These are phyloP conservation scores for Venturiaceae sp. DNA, from an alignment of 2,329 filamentous ascomycete species.

Conservation along the genomic window DNA sequence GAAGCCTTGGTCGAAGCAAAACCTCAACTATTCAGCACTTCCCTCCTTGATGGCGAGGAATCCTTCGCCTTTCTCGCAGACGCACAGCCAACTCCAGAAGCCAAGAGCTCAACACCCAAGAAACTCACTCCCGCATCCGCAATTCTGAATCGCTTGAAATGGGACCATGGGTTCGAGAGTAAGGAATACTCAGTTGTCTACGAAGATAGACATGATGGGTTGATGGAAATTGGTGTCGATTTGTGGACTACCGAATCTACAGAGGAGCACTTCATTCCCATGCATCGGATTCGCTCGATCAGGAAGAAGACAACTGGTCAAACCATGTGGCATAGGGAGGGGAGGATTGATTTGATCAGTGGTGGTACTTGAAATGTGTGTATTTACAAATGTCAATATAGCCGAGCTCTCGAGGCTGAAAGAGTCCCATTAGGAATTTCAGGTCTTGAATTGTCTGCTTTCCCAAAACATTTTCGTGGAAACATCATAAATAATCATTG, in stretches of 20 bases:
- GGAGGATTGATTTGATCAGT: constrained; percentile 9
- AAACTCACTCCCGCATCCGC: neutral
- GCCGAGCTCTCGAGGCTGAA: too few relatives aligned
- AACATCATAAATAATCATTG: too few relatives aligned
- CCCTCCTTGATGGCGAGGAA: neutral
- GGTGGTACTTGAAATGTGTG: neutral
- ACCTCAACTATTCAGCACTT: neutral
- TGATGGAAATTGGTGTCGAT: constrained; percentile 5
- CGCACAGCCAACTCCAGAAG: neutral
- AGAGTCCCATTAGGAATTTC: too few relatives aligned
- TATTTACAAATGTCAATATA: neutral
- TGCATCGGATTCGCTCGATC: constrained; percentile 1
- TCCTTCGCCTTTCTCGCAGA: neutral
- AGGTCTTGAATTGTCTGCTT: too few relatives aligned
- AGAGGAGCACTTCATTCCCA: constrained; percentile 6
- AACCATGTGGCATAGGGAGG: constrained; percentile 5
- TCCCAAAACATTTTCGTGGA: too few relatives aligned
- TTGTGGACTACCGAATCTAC: neutral
- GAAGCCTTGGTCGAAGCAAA: neutral
- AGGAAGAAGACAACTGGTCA: constrained; percentile 1
- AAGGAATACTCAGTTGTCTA: constrained; percentile 5
- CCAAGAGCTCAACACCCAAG: neutral
- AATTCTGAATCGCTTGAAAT: constrained; percentile 6
- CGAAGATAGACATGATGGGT: constrained; percentile 4
- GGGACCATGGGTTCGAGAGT: constrained; percentile 1